Conservation (phyloP, 345 rosid genomes). For the Syzygium grande region DNA sequence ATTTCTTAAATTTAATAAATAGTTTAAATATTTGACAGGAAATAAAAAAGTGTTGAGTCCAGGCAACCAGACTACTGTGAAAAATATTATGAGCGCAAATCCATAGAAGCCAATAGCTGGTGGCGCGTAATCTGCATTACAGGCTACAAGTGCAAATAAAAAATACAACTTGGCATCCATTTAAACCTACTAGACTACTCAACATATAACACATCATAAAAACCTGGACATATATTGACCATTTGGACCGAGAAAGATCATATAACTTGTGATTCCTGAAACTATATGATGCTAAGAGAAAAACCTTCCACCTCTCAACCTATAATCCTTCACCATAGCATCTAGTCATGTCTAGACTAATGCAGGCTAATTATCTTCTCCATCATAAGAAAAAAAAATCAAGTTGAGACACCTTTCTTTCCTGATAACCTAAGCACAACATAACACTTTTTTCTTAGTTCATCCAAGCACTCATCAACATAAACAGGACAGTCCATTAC, state of each 20-base stretch:
- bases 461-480: neutral
- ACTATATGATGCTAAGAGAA: neutral
- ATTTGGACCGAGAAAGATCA: neutral
- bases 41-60: neutral
- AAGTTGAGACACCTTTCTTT: neutral
- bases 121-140: neutral
- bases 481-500: neutral
- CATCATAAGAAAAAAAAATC: neutral
- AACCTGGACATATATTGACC: neutral
- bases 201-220: neutral
- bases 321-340: neutral
- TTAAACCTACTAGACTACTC: neutral
- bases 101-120: neutral
- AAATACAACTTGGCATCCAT: neutral
- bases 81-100: neutral
- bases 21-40: neutral
- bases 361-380: neutral
- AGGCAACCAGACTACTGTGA: neutral
- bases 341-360: neutral
- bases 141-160: neutral
- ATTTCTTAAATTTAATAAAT: neutral
- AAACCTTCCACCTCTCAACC: neutral
- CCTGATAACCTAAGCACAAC: neutral
- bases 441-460: neutral
- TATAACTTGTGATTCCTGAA: neutral